Conservation (phyloP, 1,284 basidiomycete genomes). For the Anthracocystis walkeri region DNA sequence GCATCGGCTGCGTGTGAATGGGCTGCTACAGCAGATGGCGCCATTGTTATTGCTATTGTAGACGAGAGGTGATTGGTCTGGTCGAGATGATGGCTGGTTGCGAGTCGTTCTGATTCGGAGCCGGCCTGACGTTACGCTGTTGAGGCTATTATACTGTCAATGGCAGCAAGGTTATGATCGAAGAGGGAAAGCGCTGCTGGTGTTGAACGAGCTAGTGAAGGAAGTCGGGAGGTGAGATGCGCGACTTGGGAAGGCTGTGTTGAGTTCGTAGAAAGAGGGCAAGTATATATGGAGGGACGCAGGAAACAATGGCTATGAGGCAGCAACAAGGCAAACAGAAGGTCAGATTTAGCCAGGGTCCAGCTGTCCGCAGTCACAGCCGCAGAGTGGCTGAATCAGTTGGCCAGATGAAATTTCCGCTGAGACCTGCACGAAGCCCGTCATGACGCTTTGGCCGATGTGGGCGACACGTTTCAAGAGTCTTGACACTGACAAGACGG, state of each 20-base stretch:
- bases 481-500: background rate
- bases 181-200: background rate
- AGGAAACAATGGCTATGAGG: background rate
- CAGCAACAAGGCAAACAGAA: background rate
- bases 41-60: slow-evolving; percentile 16
- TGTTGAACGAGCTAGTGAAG: slow-evolving; percentile 4
- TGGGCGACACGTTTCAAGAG: background rate
- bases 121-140: background rate
- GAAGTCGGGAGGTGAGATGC: background rate
- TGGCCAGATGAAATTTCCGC: background rate
- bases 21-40: slow-evolving; percentile 28
- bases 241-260: background rate
- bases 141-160: background rate
- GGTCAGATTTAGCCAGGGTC: background rate
- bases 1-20: slow-evolving; percentile 1
- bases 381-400: background rate
- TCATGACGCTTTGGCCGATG: background rate
- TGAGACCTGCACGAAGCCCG: background rate
- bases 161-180: background rate
- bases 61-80: background rate
- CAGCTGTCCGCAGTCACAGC: slow-evolving; percentile 1
- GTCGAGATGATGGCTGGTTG: background rate
- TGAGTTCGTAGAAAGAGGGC: too few species aligned
- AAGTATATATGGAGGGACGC: slow-evolving; percentile 1
- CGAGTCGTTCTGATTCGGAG: background rate